phyloP scores from a whole-genome alignment of 2,329 filamentous ascomycete species.

The Cryoendolithus antarcticus region DNA sequence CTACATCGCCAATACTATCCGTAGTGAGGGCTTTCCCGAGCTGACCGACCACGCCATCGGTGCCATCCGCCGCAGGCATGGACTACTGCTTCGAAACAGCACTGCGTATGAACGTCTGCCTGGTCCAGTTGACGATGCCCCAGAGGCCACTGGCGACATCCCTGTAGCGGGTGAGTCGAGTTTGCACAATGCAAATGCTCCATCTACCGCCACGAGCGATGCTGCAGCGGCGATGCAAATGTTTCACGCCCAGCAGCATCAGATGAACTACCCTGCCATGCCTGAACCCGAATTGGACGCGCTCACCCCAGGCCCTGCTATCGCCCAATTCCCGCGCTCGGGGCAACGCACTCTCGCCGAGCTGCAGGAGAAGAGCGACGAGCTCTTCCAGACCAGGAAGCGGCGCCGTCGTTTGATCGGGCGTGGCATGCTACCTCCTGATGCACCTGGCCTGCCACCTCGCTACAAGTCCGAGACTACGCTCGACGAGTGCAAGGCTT shows the following conservation, averaged over 20 bases:
- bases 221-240: too few species aligned
- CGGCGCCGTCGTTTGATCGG: slow-evolving; percentile 55
- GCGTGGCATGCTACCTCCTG: slow-evolving; percentile 56
- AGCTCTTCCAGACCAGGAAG: slow-evolving; percentile 52
- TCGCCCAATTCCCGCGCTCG: neutral
- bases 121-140: too few species aligned
- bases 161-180: too few species aligned
- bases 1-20: slow-evolving; percentile 60
- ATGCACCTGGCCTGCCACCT: slow-evolving; percentile 50
- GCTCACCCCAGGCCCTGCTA: neutral
- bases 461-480: slow-evolving; percentile 76
- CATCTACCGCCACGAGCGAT: too few species aligned
- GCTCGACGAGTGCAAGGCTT: slow-evolving; percentile 63
- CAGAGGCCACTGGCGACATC: too few species aligned
- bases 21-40: slow-evolving; percentile 54
- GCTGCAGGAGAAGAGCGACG: slow-evolving; percentile 37
- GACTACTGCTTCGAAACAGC: slow-evolving; percentile 1
- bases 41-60: slow-evolving; percentile 43
- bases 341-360: neutral
- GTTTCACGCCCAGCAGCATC: too few species aligned
- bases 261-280: neutral
- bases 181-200: too few species aligned
- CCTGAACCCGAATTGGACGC: neutral
- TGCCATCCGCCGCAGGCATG: slow-evolving; percentile 4
- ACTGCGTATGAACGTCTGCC: slow-evolving; percentile 5